Evolutionary conservation across 768 basidiomycete species (phyloP).

Genomic region (Amanita subjunquillea): DNA sequence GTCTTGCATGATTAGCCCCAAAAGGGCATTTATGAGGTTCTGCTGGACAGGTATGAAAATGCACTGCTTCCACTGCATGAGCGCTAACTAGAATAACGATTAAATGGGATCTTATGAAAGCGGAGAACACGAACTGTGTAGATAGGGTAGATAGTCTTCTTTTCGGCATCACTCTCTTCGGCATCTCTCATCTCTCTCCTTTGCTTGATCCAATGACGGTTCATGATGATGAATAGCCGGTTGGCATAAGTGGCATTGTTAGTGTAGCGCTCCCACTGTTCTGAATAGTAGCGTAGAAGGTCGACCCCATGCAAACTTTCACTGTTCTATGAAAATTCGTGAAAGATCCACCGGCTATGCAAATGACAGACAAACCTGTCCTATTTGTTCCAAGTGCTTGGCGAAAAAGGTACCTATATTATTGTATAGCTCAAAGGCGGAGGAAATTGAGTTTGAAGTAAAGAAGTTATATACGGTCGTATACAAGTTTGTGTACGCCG

Average conservation of each 20-base stretch:
- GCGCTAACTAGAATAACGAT: constrained; percentile 53
- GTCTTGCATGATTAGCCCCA: constrained; percentile 85
- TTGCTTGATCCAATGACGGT: constrained; percentile 98
- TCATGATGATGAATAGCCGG: constrained; percentile 87
- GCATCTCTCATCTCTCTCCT: constrained; percentile 73
- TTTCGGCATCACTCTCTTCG: constrained; percentile 86
- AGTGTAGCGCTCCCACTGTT: constrained; percentile 94
- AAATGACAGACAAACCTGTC: constrained; percentile 21
- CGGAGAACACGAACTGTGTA: constrained; percentile 51
- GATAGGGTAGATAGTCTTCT: constrained; percentile 90
- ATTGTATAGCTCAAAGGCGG: constrained; percentile 61
- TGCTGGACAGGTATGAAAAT: constrained; percentile 82
- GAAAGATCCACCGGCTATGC: constrained; percentile 5
- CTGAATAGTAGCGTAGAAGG: constrained; percentile 83
- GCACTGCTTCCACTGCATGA: constrained; percentile 91
- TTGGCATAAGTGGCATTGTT: constrained; percentile 95
- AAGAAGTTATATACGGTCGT: constrained; percentile 74
- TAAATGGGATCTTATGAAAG: neutral
- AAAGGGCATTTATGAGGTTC: constrained; percentile 76
- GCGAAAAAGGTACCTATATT: constrained; percentile 87
- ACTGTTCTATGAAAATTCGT: constrained; percentile 45
- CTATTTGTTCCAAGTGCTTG: constrained; percentile 68
- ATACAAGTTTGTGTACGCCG: constrained; percentile 71
- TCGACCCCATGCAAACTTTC: constrained; percentile 79
- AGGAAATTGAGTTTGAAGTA: no score